These are phyloP conservation scores for Metschnikowia borealis DNA, from an alignment of 805 yeast genomes.

Conservation along the genomic window DNA sequence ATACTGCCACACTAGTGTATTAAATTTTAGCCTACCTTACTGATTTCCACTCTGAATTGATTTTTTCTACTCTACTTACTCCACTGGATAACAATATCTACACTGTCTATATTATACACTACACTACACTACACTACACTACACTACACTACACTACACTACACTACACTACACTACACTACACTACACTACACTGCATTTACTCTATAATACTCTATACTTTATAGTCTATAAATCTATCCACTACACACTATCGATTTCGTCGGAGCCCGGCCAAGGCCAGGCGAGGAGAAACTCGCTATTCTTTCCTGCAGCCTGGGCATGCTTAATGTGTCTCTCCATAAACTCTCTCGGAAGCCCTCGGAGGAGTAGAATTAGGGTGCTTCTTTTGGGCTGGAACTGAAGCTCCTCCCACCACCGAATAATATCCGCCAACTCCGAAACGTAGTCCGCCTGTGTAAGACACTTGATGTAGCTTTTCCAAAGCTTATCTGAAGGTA, in stretches of 20 bases:
- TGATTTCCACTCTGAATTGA: too few relatives aligned
- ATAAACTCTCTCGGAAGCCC: conserved; percentile 36
- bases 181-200: too few relatives aligned
- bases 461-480: conserved; percentile 49
- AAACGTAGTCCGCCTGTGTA: conserved; percentile 42
- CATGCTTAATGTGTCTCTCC: conserved; percentile 36
- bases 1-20: too few relatives aligned
- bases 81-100: too few relatives aligned
- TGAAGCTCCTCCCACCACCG: conserved; percentile 51
- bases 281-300: conserved; percentile 8
- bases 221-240: too few relatives aligned
- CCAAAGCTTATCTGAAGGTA: conserved; percentile 43
- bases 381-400: conserved; percentile 38
- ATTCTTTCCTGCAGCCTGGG: conserved; percentile 9
- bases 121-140: too few relatives aligned
- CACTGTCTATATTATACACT: too few relatives aligned
- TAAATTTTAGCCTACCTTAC: too few relatives aligned
- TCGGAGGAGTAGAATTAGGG: conserved; percentile 38
- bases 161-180: too few relatives aligned
- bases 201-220: background rate
- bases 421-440: conserved; percentile 48
- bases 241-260: background rate
- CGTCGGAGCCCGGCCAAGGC: conserved; percentile 20
- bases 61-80: too few relatives aligned
- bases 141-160: too few relatives aligned